Evolutionary conservation across 208 protist species (phyloP), one percentile per base, ranked within the genome.

Genomic region (Acanthamoeba sp.): DNA sequence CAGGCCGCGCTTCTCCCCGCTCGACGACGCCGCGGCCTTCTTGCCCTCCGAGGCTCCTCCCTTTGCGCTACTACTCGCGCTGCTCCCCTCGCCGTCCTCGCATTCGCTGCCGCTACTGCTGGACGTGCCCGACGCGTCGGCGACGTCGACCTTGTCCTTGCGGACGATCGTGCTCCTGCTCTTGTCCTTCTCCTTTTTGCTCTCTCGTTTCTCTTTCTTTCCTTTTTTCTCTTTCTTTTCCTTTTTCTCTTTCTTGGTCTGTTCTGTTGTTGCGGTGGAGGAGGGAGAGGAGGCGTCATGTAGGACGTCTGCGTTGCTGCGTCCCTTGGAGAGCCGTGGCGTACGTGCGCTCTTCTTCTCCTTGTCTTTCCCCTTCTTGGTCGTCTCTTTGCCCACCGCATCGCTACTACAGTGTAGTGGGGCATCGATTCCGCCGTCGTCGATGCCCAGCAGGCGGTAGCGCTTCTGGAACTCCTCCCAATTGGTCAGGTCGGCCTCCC

Each of bases 381-480:
- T 57, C 50, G 7, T 16, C 18, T 57, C 14, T 20, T 5, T 57
- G 3, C 22, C 50, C n/a, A n/a, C n/a, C n/a, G n/a, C n/a, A n/a
- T 50, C 45, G 45, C 45, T 12, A 12, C 45, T 12, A 12, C 9
- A 50, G 50, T 57, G 3, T 24, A 20, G 50, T 24, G 1, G 50
- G 9, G 50, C 50, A 22, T 57, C 50, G 50, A 57, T 12, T 57
- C 50, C 50, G 50, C 69, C 69, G 34, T 78, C 69, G 69, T 78
- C 69, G 36, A 78, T 22, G 36, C 69, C 69, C 7, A 78, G 69
- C 34, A 78, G 38, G 34, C 69, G 29, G 69, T 78, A 78, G 34
- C 69, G 69, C 69, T 78, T 36, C 69, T 78, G 69, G 34, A 78
- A 78, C 32, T 78, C 69, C 34, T 78, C 69, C 69, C 69, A 78